Conservation (phyloP, 176 grass and related monocot genomes). For the Oryza australiensis region DNA sequence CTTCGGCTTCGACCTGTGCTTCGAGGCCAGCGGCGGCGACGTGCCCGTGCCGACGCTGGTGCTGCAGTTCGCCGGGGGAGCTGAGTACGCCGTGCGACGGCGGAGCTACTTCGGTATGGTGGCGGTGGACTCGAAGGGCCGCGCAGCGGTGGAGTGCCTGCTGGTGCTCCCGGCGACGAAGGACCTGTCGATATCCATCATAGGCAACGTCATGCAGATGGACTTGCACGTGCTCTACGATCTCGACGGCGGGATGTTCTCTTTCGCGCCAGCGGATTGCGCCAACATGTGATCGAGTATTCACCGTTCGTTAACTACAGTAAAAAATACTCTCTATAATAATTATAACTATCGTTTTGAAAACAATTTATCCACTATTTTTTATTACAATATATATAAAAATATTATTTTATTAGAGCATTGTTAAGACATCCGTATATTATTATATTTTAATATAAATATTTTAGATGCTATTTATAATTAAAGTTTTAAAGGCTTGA, state of each 20-base stretch:
- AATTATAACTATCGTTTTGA: no score
- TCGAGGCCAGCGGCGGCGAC: background rate
- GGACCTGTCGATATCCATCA: constrained; percentile 44
- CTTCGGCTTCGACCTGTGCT: constrained; percentile 58
- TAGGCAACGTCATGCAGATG: constrained; percentile 66
- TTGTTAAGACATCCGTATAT: no score
- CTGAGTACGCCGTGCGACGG: constrained; percentile 40
- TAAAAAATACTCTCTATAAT: no score
- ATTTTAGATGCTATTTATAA: no score
- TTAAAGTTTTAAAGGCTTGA: no score
- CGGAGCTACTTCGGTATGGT: constrained; percentile 47
- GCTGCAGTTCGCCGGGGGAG: constrained; percentile 50
- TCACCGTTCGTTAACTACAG: background rate
- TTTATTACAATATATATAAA: no score
- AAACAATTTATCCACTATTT: no score
- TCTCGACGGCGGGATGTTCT: constrained; percentile 27
- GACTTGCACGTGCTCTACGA: constrained; percentile 61
- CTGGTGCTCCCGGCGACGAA: constrained; percentile 25
- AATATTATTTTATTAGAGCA: no score
- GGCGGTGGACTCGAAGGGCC: constrained; percentile 17
- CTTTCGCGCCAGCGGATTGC: constrained; percentile 50
- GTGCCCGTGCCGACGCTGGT: constrained; percentile 44
- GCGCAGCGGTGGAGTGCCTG: constrained; percentile 44
- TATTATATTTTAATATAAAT: no score
- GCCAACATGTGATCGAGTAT: constrained; percentile 1